Base-by-base conservation (phyloP, 2,329 filamentous ascomycete species). In the Byssochlamys sp. region DNA sequence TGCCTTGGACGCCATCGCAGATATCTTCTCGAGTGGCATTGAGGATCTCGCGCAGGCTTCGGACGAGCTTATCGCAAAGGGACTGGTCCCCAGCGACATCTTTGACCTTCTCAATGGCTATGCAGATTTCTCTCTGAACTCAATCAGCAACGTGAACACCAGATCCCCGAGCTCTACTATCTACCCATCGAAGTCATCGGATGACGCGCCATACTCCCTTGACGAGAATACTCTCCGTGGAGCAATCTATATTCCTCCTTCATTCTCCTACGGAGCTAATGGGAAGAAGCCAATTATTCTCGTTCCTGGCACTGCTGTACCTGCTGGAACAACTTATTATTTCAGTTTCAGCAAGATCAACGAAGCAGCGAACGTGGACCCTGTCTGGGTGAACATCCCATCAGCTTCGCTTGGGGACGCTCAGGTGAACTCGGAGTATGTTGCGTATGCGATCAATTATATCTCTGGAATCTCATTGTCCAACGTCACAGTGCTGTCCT, bases 361-460 rank as follows among this genome's bases (percentile, higher is more conserved):
- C 1, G 69, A 71, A 27, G 71, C 73, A 0, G 61, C 63, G 26
- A 75, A 74, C 56, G 78, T 72, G 14, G 79, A 83, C 60, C 75
- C 79, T 0, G 75, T 83, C 19, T 84, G 80, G 77, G 69, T 84
- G 24, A 84, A 84, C 62, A 73, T 84, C 12, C 80, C 81, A 0
- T 68, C 69, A 1, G 70, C 72, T 45, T 71, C 78, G 39, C 70
- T 81, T 9, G 68, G 61, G 25, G 80, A 84, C 58, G 74, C 73
- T 0, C 81, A 83, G 61, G 60, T 69, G 28, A 83, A 80, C 61
- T 69, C 78, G 3, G 81, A 84, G 65, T 83, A 80, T 61, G 76
- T 81, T 45, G 79, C 80, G 2, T 83, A 84, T 65, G 80, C 81
- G 4, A 79, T 84, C 59, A 81, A 84, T 69, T 60, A 60, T 52